A percentile compares a stretch with the other conserved stretches of the same genome.
Evolutionary conservation across 2,329 filamentous ascomycete genomes (phyloP).

Genomic region (Xylaria sp.): DNA sequence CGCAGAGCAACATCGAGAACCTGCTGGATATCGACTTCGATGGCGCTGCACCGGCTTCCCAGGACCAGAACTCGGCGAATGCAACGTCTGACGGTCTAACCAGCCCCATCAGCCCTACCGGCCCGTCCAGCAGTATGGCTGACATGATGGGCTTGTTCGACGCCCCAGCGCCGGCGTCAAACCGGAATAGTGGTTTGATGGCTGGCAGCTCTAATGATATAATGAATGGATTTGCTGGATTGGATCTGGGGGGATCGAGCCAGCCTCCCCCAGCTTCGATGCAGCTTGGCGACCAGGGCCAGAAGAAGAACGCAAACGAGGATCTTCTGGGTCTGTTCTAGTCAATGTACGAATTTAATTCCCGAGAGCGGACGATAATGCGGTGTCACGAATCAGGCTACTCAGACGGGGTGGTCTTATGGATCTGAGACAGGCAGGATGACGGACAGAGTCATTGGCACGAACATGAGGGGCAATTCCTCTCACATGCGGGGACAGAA

Average conservation of each 20-base stretch:
- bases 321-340: constrained; percentile 58
- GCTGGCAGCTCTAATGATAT: constrained; percentile 59
- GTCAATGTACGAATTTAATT: constrained; percentile 5
- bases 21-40: constrained; percentile 95
- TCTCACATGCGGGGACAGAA: constrained; percentile 1
- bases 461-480: constrained; percentile 1
- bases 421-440: constrained; percentile 8
- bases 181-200: constrained; percentile 35
- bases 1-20: constrained; percentile 84
- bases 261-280: constrained; percentile 61
- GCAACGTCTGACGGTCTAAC: constrained; percentile 65
- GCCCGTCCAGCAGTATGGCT: constrained; percentile 46
- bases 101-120: constrained; percentile 49
- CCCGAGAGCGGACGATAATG: background rate
- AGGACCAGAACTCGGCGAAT: constrained; percentile 51
- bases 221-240: constrained; percentile 78
- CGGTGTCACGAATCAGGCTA: background rate
- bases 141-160: constrained; percentile 68
- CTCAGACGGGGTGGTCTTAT: constrained; percentile 3
- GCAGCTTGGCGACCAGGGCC: constrained; percentile 42
- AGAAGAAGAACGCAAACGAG: constrained; percentile 45
- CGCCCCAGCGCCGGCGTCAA: constrained; percentile 51
- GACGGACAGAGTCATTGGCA: background rate
- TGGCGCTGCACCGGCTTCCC: constrained; percentile 82
- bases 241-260: constrained; percentile 65